Evolutionary conservation across 2,329 filamentous ascomycete species (phyloP), one percentile per base, ranked within the genome.

Genomic region (Escovopsis sp.): DNA sequence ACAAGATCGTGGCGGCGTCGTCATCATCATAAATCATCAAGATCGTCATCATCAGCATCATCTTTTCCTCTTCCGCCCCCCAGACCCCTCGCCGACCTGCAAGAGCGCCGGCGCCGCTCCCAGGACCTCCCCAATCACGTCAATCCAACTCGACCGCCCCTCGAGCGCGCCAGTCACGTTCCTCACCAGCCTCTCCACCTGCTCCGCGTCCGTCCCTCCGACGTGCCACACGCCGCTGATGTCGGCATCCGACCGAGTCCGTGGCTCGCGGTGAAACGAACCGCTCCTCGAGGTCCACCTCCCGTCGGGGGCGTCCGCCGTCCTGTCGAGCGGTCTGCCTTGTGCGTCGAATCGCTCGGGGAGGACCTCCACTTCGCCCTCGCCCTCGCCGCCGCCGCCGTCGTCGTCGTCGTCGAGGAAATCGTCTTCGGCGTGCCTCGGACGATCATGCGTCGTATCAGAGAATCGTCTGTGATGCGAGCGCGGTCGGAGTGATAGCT

Each of bases 301-400:
- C 51, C 18, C 41, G 11, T 32, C 26, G 41, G 15, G 33, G 6
- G 9, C 37, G n/a, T 15, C 41, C 43, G 6, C 43, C 45, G 23
- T 23, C 7, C 48, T 49, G 38, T 62, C 57, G 1, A 73, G 49
- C 1, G 62, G 66, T 11, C 55, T 59, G 1, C 70, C 69, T 2
- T 64, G 49, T 0, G 51, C 43, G 45, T 73, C 68, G 40, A 73
- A 73, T 0, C 69, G 63, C 41, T 67, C 64, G 0, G 69, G 69
- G 0, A 73, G 52, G 3, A 59, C 48, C 47, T 72, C 68, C 1
- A 71, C 28, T 6, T 35, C 32, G 3, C 38, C 53, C 1, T 63
- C 57, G 4, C 55, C 55, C 1, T 52, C 45, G 2, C 42, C 41
- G 28, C 55, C 55, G 1, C 52, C 45, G 2, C 42, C 41, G 28